These are phyloP conservation scores for Cymodocea nodosa DNA, from an alignment of 116 monocot genomes.

Conservation along the genomic window DNA sequence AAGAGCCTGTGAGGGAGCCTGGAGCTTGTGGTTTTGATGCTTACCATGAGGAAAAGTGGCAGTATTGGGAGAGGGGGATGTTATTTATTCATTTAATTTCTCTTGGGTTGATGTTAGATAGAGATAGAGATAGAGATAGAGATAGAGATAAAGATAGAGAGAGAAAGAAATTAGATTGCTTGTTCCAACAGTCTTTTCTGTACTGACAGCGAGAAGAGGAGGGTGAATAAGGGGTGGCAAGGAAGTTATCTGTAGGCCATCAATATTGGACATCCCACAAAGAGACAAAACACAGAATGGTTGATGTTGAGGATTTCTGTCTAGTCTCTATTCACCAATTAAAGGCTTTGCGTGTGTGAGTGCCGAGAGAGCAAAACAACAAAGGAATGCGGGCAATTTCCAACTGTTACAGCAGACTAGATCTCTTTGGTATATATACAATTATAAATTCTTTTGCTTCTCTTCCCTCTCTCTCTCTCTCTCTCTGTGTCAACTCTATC, in stretches of 20 bases:
- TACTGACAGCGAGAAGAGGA: constrained; percentile 33
- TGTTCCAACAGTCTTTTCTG: constrained; percentile 39
- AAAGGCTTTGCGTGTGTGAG: constrained; percentile 82
- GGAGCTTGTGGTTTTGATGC: constrained; percentile 8
- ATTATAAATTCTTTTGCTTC: not conserved
- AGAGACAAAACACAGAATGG: constrained; percentile 62
- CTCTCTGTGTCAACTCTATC: not conserved
- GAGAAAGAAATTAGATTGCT: constrained; percentile 27
- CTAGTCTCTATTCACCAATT: constrained; percentile 90
- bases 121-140: too few species aligned
- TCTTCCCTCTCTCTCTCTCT: not conserved
- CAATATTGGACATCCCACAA: constrained; percentile 60
- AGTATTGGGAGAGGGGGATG: constrained; percentile 8
- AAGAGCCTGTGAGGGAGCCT: constrained; percentile 10
- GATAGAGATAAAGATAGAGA: too few species aligned
- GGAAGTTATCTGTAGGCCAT: constrained; percentile 69
- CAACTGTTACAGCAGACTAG: constrained; percentile 3
- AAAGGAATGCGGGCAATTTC: not conserved
- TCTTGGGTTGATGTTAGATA: not conserved
- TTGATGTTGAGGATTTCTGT: constrained; percentile 55
- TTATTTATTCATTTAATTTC: not conserved
- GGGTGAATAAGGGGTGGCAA: constrained; percentile 10
- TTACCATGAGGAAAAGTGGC: constrained; percentile 7
- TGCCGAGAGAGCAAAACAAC: not conserved
- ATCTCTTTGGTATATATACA: not conserved